Conservation (phyloP, 73 alveolate genomes). For the Blepharisma japonicum region DNA sequence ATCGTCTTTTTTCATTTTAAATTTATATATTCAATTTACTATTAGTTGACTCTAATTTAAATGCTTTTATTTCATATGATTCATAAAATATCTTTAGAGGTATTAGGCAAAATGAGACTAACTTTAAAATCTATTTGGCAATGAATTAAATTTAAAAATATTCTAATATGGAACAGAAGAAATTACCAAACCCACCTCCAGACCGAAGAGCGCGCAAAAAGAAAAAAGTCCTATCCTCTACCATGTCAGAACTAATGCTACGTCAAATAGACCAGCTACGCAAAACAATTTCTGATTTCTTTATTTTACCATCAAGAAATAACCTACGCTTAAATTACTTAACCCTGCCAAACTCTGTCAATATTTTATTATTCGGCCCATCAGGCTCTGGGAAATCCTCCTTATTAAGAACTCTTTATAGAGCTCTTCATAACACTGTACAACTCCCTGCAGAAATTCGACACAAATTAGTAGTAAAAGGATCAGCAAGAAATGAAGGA, state of each 20-base stretch:
- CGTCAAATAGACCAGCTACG: conserved; percentile 34
- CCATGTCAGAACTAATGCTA: conserved; percentile 33
- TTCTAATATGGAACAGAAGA: conserved; percentile 24
- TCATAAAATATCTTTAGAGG: no score
- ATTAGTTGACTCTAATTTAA: no score
- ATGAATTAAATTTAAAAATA: no score
- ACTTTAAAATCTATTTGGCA: no score
- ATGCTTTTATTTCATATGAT: no score
- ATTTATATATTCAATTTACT: no score
- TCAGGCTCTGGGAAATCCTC: conserved; percentile 69
- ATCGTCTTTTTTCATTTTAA: no score
- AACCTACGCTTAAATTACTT: background rate
- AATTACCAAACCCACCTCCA: conserved; percentile 30
- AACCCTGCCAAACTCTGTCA: conserved; percentile 54
- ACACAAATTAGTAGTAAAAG: conserved; percentile 33
- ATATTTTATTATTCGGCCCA: conserved; percentile 61
- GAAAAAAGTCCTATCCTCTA: conserved; percentile 17
- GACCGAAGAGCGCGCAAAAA: conserved; percentile 23
- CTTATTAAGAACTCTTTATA: conserved; percentile 58
- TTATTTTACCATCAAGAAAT: conserved; percentile 29
- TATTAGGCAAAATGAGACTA: no score
- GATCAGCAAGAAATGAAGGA: conserved; percentile 39
- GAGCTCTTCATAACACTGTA: conserved; percentile 41
- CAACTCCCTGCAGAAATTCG: conserved; percentile 35
- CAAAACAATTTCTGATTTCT: conserved; percentile 28